A percentile compares a stretch with the other conserved stretches of the same genome.
These are phyloP conservation scores for Candida stauntonica DNA, from an alignment of 805 yeast species.

Conservation along the genomic window DNA sequence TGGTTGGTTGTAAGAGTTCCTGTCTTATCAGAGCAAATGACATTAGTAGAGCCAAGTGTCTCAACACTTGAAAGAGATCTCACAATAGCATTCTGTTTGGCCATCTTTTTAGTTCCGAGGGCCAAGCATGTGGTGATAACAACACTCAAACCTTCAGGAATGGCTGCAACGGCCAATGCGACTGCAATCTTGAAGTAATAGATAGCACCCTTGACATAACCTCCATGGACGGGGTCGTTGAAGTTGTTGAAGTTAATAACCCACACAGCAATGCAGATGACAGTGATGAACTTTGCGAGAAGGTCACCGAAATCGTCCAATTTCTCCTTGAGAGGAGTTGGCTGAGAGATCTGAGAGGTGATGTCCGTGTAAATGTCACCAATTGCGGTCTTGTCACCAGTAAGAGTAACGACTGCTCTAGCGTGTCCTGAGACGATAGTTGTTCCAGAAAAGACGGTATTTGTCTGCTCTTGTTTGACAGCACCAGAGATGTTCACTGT, in stretches of 20 bases:
- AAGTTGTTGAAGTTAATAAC: slow-evolving; percentile 38
- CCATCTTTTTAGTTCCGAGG: slow-evolving; percentile 47
- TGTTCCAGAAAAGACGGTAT: slow-evolving; percentile 47
- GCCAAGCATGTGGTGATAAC: slow-evolving; percentile 50
- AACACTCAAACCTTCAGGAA: slow-evolving; percentile 50
- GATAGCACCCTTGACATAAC: slow-evolving; percentile 42
- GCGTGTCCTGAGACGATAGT: slow-evolving; percentile 40
- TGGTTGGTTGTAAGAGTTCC: slow-evolving; percentile 49
- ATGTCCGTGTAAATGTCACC: slow-evolving; percentile 43
- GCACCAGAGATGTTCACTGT: slow-evolving; percentile 28
- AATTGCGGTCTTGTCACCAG: slow-evolving; percentile 45
- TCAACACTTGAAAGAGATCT: slow-evolving; percentile 48
- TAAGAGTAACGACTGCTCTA: slow-evolving; percentile 41
- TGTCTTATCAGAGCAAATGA: slow-evolving; percentile 41
- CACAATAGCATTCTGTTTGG: slow-evolving; percentile 42
- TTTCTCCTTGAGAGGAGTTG: slow-evolving; percentile 35
- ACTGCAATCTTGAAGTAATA: slow-evolving; percentile 47
- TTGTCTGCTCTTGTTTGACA: slow-evolving; percentile 35
- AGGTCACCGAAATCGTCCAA: slow-evolving; percentile 36
- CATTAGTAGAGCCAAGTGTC: slow-evolving; percentile 55
- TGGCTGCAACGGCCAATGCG: slow-evolving; percentile 47
- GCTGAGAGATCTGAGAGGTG: slow-evolving; percentile 35
- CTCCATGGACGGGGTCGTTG: slow-evolving; percentile 40
- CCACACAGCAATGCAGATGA: slow-evolving; percentile 45
- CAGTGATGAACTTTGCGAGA: slow-evolving; percentile 39